Base-by-base conservation (phyloP, 768 basidiomycete genomes). In the Hydnum rufescens region DNA sequence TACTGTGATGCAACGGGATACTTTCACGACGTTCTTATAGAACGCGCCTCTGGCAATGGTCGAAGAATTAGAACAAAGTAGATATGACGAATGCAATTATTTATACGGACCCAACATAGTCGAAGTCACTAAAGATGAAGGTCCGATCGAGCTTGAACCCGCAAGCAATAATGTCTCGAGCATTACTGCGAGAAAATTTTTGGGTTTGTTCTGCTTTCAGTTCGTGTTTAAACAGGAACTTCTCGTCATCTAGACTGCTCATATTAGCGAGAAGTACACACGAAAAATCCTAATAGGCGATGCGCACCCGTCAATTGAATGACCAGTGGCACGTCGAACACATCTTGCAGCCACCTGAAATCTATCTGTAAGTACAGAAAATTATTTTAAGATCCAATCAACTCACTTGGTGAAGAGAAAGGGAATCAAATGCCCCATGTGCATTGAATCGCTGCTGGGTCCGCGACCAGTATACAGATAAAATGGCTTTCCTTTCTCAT, bases 381-480 rank as follows among this genome's bases (percentile, higher is more conserved):
- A 23, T n/a, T 29, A 51, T 39, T n/a, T 32, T 28, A 3, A 32
- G 46, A 44, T 13, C 5, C 29, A 43, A 44, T 30, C 29, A 4
- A 67, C 80, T 57, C 60, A 93, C 89, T 95, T 92, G 55, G 95
- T 96, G 64, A 99, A 95, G 49, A 83, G 74, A 65, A 99, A 97
- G 0, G 93, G 95, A 49, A 96, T 79, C 82, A 92, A 82, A 64
- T 99, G 95, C 18, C 95, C 95, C 49, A 97, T 69, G 69, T 99
- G 95, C 82, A 97, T 83, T 62, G 88, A 92, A 62, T 87, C 87
- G 61, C 87, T 93, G 57, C 85, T 88, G 19, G 95, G 95, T 6
- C 95, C 95, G 54, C 95, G 77, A 30, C 95, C 95, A 1, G 95
- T 99, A 66, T 99, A 99, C 57, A 99, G 68, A 71, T 85, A 99